Percentiles rank a stretch among this genome's conserved stretches.
These are phyloP conservation scores for Lolium perenne DNA, from an alignment of 176 grass and related monocot genomes.

Conservation along the genomic window DNA sequence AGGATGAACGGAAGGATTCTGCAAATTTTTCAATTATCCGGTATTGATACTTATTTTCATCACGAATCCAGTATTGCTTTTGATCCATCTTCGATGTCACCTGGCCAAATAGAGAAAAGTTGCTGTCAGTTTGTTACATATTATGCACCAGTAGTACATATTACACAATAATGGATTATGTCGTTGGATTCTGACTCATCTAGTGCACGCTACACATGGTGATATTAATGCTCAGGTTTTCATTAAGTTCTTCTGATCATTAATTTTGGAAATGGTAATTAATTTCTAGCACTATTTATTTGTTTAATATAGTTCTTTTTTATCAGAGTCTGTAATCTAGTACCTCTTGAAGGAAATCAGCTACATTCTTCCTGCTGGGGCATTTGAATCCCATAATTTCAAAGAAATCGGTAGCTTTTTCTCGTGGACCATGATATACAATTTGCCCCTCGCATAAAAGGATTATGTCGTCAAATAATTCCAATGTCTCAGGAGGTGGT, in stretches of 20 bases:
- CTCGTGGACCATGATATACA: constrained; percentile 89
- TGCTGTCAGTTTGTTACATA: constrained; percentile 18
- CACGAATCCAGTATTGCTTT: constrained; percentile 81
- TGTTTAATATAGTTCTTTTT: constrained; percentile 14
- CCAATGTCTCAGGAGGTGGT: constrained; percentile 84
- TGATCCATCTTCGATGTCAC: constrained; percentile 87
- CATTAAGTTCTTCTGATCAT: neutral
- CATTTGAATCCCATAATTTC: constrained; percentile 89
- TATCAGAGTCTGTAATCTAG: constrained; percentile 14
- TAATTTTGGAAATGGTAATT: neutral
- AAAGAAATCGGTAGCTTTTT: constrained; percentile 77
- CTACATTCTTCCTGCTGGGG: constrained; percentile 85
- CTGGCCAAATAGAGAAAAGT: constrained; percentile 48
- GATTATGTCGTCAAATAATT: constrained; percentile 96
- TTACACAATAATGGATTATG: constrained; percentile 23
- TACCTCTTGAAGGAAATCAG: constrained; percentile 99
- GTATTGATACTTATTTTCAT: constrained; percentile 69
- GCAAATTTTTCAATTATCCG: constrained; percentile 62
- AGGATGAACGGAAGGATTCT: constrained; percentile 57
- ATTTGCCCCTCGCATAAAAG: constrained; percentile 92
- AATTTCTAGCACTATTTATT: neutral
- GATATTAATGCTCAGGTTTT: constrained; percentile 1
- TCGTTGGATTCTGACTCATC: constrained; percentile 5
- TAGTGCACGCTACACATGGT: constrained; percentile 13
- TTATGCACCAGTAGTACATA: constrained; percentile 26